These are phyloP conservation scores for Lomentospora prolificans DNA, from an alignment of 2,329 filamentous ascomycete species.

Conservation along the genomic window DNA sequence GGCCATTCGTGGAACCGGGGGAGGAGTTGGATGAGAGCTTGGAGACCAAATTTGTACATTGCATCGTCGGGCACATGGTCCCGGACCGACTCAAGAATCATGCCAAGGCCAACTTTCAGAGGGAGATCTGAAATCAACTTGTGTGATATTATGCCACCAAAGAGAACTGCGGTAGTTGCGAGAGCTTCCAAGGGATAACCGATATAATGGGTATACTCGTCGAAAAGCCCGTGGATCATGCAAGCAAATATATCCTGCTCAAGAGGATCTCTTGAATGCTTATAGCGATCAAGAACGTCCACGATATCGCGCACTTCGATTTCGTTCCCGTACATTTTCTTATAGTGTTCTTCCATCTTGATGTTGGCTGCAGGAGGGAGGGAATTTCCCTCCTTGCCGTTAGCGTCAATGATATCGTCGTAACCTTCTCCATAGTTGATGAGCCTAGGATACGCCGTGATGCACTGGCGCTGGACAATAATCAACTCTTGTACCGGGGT, in stretches of 20 bases:
- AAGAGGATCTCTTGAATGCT: slow-evolving; percentile 69
- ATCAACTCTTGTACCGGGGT: slow-evolving; percentile 59
- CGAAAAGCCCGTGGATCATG: slow-evolving; percentile 96
- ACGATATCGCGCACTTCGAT: slow-evolving; percentile 80
- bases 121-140: slow-evolving; percentile 84
- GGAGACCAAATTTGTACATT: slow-evolving; percentile 97
- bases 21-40: slow-evolving; percentile 84
- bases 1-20: slow-evolving; percentile 84
- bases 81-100: slow-evolving; percentile 93
- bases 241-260: slow-evolving; percentile 95
- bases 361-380: slow-evolving; percentile 70
- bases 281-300: slow-evolving; percentile 74
- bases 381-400: slow-evolving; percentile 71
- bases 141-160: slow-evolving; percentile 92
- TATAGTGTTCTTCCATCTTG: slow-evolving; percentile 96
- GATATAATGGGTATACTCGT: slow-evolving; percentile 91
- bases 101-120: slow-evolving; percentile 85
- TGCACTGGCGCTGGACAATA: slow-evolving; percentile 73
- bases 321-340: slow-evolving; percentile 93
- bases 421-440: slow-evolving; percentile 95
- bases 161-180: slow-evolving; percentile 90
- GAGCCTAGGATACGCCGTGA: slow-evolving; percentile 83
- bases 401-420: slow-evolving; percentile 82
- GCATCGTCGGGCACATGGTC: slow-evolving; percentile 73
- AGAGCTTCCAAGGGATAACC: slow-evolving; percentile 95